A percentile compares a stretch with the other conserved stretches of the same genome.
phyloP scores from a whole-genome alignment of 306 rosid genomes.

The Glycine tomentella region DNA sequence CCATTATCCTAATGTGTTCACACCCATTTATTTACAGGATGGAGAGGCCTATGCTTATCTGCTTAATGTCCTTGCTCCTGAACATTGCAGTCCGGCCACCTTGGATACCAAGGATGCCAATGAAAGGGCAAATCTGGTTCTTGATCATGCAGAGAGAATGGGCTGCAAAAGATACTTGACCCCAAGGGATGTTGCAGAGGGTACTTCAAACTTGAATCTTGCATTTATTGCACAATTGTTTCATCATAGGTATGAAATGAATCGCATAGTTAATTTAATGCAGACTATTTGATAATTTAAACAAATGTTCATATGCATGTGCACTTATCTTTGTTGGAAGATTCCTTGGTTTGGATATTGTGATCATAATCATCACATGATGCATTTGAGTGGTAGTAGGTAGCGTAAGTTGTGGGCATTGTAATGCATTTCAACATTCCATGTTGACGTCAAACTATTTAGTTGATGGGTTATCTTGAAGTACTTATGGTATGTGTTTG shows the following conservation, averaged over 20 bases:
- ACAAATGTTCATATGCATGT: constrained; percentile 2
- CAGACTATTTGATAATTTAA: constrained; percentile 3
- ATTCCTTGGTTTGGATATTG: neutral
- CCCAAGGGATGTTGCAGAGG: constrained; percentile 83
- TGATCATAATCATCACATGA: neutral
- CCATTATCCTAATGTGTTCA: constrained; percentile 36
- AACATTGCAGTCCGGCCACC: constrained; percentile 76
- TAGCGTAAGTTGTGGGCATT: neutral
- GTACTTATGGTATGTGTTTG: neutral
- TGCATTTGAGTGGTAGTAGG: neutral
- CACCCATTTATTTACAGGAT: constrained; percentile 58
- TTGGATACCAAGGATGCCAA: constrained; percentile 73
- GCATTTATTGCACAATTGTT: constrained; percentile 96
- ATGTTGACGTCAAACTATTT: constrained; percentile 25
- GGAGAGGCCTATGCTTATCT: constrained; percentile 97
- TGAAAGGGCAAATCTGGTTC: constrained; percentile 81
- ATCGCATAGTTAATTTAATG: constrained; percentile 12
- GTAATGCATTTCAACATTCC: neutral
- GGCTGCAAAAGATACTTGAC: constrained; percentile 88
- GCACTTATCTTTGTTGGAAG: constrained; percentile 1
- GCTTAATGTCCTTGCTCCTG: constrained; percentile 97
- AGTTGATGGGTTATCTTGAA: constrained; percentile 8
- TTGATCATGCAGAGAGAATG: constrained; percentile 98
- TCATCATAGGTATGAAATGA: constrained; percentile 74
- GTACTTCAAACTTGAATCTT: constrained; percentile 86